These are phyloP conservation scores for Eucommia ulmoides DNA, from an alignment of 257 asterid genomes.

Conservation along the genomic window DNA sequence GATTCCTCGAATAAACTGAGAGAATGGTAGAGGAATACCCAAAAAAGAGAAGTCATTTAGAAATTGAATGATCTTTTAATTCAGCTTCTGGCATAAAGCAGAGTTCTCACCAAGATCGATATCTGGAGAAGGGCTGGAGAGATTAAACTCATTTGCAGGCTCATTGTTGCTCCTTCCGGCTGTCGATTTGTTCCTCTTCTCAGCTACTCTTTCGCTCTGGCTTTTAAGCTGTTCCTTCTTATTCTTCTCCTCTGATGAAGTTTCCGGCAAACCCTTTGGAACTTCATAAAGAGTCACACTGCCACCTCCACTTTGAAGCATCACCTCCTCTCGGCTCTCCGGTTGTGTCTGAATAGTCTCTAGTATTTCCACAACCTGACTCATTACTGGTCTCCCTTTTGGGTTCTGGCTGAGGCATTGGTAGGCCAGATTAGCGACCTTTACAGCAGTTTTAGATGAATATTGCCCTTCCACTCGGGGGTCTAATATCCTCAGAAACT, in stretches of 20 bases:
- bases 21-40: too few relatives aligned
- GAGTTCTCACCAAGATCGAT: too few relatives aligned
- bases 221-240: too few relatives aligned
- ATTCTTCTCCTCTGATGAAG: slow-evolving; percentile 12
- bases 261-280: slow-evolving; percentile 17
- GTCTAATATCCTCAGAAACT: background rate
- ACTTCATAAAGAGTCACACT: slow-evolving; percentile 62
- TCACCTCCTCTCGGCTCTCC: slow-evolving; percentile 24
- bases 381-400: slow-evolving; percentile 82
- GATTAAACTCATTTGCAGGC: too few relatives aligned
- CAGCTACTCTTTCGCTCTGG: too few relatives aligned
- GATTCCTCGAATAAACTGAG: too few relatives aligned
- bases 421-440: too few relatives aligned
- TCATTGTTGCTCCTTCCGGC: too few relatives aligned
- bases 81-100: too few relatives aligned
- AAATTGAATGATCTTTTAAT: too few relatives aligned
- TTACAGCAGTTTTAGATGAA: background rate
- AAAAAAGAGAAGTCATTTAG: too few relatives aligned
- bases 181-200: too few relatives aligned
- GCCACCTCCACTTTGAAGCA: slow-evolving; percentile 28
- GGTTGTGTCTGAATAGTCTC: slow-evolving; percentile 54
- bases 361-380: slow-evolving; percentile 74
- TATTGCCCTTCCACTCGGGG: background rate
- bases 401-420: slow-evolving; percentile 95
- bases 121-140: slow-evolving; percentile 30